phyloP scores from a whole-genome alignment of 768 basidiomycete genomes.

The Russula olivacea region DNA sequence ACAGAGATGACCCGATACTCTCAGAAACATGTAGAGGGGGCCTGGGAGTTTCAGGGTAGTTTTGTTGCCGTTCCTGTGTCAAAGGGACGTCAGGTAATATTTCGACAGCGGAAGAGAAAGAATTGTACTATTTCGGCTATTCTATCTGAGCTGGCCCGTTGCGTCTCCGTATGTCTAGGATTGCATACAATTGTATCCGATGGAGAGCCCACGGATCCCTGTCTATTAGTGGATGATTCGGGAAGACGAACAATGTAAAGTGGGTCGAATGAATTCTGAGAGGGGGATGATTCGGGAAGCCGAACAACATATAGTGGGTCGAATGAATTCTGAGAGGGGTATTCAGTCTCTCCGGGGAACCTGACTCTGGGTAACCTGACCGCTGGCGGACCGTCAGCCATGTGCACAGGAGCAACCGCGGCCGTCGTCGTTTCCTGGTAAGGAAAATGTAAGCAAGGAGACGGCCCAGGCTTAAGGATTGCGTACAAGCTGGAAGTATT shows the following conservation, averaged over 20 bases:
- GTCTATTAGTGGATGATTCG: not conserved
- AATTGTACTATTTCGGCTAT: not conserved
- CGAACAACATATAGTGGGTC: not conserved
- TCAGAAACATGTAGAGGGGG: too few species aligned
- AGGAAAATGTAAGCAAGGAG: not conserved
- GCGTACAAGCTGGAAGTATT: not conserved
- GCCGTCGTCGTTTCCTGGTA: not conserved
- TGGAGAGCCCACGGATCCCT: not conserved
- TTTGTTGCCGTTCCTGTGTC: conserved; percentile 1
- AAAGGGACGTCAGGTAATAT: not conserved
- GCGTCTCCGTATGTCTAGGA: not conserved
- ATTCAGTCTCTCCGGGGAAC: not conserved
- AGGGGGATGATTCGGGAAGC: not conserved
- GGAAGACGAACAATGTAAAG: not conserved
- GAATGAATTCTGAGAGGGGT: not conserved
- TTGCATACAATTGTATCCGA: not conserved
- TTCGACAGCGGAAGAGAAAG: not conserved
- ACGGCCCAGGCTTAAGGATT: not conserved
- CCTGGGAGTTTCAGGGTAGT: not conserved
- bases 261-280: not conserved
- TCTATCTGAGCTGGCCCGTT: not conserved
- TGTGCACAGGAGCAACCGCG: not conserved
- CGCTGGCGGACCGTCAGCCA: not conserved
- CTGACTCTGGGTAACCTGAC: not conserved
- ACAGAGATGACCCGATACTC: too few species aligned